A percentile compares a stretch with the other conserved stretches of the same genome.
These are phyloP conservation scores for Marasmius tenuissimus DNA, from an alignment of 1,284 basidiomycete genomes.

Conservation along the genomic window DNA sequence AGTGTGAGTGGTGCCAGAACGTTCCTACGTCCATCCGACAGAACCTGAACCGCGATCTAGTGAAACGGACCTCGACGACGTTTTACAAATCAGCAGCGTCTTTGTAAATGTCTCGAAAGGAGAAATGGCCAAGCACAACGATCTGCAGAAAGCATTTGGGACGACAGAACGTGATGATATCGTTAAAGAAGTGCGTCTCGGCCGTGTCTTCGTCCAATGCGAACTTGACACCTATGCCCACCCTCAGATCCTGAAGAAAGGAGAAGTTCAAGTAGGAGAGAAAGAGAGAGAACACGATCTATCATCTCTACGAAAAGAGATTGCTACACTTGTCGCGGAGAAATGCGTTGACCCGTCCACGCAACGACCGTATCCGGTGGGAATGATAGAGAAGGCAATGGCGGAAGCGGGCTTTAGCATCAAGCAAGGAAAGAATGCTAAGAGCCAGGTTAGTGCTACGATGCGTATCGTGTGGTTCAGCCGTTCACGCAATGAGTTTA, in stretches of 20 bases:
- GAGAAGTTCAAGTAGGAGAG: slow-evolving; percentile 96
- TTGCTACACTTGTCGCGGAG: slow-evolving; percentile 91
- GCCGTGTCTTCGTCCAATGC: background rate
- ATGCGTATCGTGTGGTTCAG: background rate
- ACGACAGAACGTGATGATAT: slow-evolving; percentile 74
- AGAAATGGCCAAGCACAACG: slow-evolving; percentile 85
- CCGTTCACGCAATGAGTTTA: slow-evolving; percentile 27
- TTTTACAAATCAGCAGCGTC: slow-evolving; percentile 95
- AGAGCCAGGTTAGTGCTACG: slow-evolving; percentile 69
- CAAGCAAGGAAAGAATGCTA: slow-evolving; percentile 86
- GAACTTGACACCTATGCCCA: background rate
- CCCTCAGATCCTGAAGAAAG: slow-evolving; percentile 86
- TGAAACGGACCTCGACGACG: slow-evolving; percentile 93
- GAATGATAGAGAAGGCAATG: slow-evolving; percentile 99
- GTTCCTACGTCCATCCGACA: background rate
- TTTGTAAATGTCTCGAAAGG: slow-evolving; percentile 98
- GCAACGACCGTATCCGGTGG: slow-evolving; percentile 88
- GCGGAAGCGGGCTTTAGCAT: slow-evolving; percentile 91
- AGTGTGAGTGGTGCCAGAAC: slow-evolving; percentile 54
- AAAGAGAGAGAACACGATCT: slow-evolving; percentile 95
- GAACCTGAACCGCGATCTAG: slow-evolving; percentile 33
- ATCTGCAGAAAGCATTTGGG: slow-evolving; percentile 90
- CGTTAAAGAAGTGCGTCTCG: slow-evolving; percentile 73
- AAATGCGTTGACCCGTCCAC: slow-evolving; percentile 94
- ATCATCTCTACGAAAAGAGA: slow-evolving; percentile 82